These are phyloP conservation scores for Microsporum ferrugineum DNA, from an alignment of 2,329 filamentous ascomycete species.

Conservation along the genomic window DNA sequence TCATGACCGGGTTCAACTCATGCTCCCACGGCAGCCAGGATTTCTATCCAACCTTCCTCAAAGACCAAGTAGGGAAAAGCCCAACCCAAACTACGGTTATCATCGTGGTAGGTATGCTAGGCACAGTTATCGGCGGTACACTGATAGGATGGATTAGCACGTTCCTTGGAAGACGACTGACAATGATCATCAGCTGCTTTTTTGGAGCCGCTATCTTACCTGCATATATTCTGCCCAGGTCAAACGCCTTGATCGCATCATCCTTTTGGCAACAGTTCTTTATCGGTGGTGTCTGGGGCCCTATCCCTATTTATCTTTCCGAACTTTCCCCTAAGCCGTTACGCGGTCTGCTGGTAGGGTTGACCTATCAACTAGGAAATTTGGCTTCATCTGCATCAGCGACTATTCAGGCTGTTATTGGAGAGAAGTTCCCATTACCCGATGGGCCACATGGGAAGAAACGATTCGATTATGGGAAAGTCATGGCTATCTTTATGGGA, in stretches of 20 bases:
- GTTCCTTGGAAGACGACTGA: conserved; percentile 57
- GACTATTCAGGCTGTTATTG: conserved; percentile 65
- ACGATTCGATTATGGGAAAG: conserved; percentile 65
- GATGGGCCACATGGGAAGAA: conserved; percentile 38
- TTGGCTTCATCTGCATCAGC: conserved; percentile 51
- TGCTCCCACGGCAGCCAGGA: conserved; percentile 55
- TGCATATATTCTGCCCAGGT: conserved; percentile 61
- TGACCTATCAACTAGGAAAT: conserved; percentile 53
- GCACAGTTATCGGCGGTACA: conserved; percentile 58
- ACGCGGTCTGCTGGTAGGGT: conserved; percentile 53
- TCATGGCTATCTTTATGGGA: conserved; percentile 86
- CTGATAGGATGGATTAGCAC: conserved; percentile 56
- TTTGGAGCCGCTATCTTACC: conserved; percentile 68
- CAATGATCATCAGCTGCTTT: conserved; percentile 53
- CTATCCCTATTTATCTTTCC: conserved; percentile 60
- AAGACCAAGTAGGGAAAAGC: conserved; percentile 48
- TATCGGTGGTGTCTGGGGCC: conserved; percentile 65
- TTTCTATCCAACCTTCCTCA: conserved; percentile 49
- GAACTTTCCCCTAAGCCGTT: conserved; percentile 51
- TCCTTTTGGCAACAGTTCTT: conserved; percentile 78
- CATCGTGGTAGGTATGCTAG: conserved; percentile 60
- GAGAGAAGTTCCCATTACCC: conserved; percentile 61
- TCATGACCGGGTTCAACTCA: conserved; percentile 78
- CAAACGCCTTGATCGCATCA: conserved; percentile 53
- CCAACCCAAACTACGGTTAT: conserved; percentile 53